Conservation (phyloP, 164 flowering plant species). For the Akebia trifoliata region DNA sequence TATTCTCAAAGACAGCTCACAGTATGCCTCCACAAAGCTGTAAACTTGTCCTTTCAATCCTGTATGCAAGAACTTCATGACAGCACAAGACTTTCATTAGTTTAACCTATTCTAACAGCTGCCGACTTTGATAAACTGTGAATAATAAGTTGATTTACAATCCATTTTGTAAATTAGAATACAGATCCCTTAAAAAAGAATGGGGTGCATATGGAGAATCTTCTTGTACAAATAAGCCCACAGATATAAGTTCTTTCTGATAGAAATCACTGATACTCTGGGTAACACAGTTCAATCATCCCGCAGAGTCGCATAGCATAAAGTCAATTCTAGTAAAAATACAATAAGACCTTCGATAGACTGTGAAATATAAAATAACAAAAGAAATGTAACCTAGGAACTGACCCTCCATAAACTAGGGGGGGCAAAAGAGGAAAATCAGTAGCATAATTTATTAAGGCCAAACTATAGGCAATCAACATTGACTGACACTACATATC, state of each 20-base stretch:
- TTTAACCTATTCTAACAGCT: background rate
- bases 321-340: too few relatives aligned
- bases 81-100: background rate
- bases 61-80: background rate
- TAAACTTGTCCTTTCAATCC: background rate
- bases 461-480: slow-evolving; percentile 1
- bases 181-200: too few relatives aligned
- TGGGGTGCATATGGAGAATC: too few relatives aligned
- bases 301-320: too few relatives aligned
- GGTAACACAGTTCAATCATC: background rate
- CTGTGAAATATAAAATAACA: background rate
- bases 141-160: background rate
- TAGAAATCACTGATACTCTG: background rate
- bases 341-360: background rate
- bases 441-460: background rate
- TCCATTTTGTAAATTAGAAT: too few relatives aligned
- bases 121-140: background rate
- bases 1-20: too few relatives aligned
- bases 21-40: too few relatives aligned
- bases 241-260: background rate
- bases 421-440: background rate
- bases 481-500: slow-evolving; percentile 1
- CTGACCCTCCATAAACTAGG: background rate
- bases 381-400: background rate
- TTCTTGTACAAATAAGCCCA: background rate